Evolutionary conservation across 1,284 basidiomycete genomes (phyloP).

Genomic region (Albatrellus sp.): DNA sequence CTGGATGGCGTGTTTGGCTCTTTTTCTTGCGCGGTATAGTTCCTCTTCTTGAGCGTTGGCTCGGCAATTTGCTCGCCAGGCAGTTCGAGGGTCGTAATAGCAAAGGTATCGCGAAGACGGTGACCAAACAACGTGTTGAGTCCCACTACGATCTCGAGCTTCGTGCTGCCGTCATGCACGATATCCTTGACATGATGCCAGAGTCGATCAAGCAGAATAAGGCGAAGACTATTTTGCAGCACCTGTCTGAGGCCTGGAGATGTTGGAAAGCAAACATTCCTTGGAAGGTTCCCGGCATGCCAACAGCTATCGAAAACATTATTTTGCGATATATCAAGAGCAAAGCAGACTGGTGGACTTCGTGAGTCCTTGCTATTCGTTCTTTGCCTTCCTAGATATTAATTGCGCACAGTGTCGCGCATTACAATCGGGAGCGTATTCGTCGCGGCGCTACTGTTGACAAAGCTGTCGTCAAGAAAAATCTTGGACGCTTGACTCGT

Average conservation of each 20-base stretch:
- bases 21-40: slow-evolving; percentile 99
- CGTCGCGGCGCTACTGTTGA: slow-evolving; percentile 96
- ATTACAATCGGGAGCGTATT: slow-evolving; percentile 91
- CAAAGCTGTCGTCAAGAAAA: slow-evolving; percentile 98
- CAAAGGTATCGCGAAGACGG: slow-evolving; percentile 90
- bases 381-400: slow-evolving; percentile 1
- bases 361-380: slow-evolving; percentile 36
- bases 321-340: slow-evolving; percentile 98
- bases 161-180: slow-evolving; percentile 98
- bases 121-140: slow-evolving; percentile 98
- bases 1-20: slow-evolving; percentile 98
- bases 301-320: slow-evolving; percentile 98
- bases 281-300: slow-evolving; percentile 96
- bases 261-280: slow-evolving; percentile 99
- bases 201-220: slow-evolving; percentile 99
- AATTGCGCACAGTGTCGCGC: slow-evolving; percentile 49
- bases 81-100: slow-evolving; percentile 98
- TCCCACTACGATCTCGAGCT: slow-evolving; percentile 97
- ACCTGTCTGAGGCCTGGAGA: slow-evolving; percentile 95
- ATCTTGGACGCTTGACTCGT: slow-evolving; percentile 81
- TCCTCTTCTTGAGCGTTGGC: slow-evolving; percentile 93
- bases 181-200: slow-evolving; percentile 98
- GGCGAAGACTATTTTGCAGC: slow-evolving; percentile 96
- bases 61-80: slow-evolving; percentile 94
- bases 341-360: slow-evolving; percentile 99